These are phyloP conservation scores for Penicillium soppii DNA, from an alignment of 495 filamentous ascomycete genomes.

Conservation along the genomic window DNA sequence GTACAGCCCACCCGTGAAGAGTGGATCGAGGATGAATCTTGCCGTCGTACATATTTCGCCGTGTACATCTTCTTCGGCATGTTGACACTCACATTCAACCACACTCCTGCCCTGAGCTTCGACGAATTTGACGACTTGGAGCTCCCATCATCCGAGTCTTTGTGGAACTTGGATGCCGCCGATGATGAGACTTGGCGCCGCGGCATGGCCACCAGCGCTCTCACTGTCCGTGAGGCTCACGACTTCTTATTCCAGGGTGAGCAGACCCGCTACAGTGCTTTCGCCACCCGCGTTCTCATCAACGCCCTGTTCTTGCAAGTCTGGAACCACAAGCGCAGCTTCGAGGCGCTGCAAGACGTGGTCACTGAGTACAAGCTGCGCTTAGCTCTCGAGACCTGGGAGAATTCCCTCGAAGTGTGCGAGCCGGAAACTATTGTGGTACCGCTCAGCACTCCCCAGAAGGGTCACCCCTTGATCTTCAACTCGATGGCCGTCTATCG, in stretches of 20 bases:
- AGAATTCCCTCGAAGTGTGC: slow-evolving; percentile 90
- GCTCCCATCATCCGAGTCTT: slow-evolving; percentile 87
- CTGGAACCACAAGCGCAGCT: slow-evolving; percentile 97
- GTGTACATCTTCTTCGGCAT: slow-evolving; percentile 99
- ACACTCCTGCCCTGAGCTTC: slow-evolving; percentile 95
- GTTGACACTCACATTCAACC: slow-evolving; percentile 94
- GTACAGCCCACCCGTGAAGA: slow-evolving; percentile 75
- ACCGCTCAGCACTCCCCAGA: slow-evolving; percentile 89
- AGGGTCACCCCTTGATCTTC: slow-evolving; percentile 97
- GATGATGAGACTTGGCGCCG: slow-evolving; percentile 86
- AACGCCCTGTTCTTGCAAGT: slow-evolving; percentile 98
- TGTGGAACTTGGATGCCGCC: slow-evolving; percentile 83
- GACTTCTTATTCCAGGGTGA: slow-evolving; percentile 94
- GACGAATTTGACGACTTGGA: slow-evolving; percentile 95
- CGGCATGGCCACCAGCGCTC: slow-evolving; percentile 62
- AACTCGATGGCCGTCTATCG: slow-evolving; percentile 98
- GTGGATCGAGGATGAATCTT: slow-evolving; percentile 97
- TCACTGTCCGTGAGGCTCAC: slow-evolving; percentile 90
- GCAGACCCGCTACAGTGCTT: slow-evolving; percentile 88
- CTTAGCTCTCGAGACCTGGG: slow-evolving; percentile 95
- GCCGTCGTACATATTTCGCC: slow-evolving; percentile 96
- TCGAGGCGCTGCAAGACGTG: slow-evolving; percentile 92
- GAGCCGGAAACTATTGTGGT: slow-evolving; percentile 90
- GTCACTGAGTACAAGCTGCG: slow-evolving; percentile 98
- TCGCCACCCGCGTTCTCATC: slow-evolving; percentile 97